phyloP scores from a whole-genome alignment of 805 yeast species.

The Teunomyces pallodes region DNA sequence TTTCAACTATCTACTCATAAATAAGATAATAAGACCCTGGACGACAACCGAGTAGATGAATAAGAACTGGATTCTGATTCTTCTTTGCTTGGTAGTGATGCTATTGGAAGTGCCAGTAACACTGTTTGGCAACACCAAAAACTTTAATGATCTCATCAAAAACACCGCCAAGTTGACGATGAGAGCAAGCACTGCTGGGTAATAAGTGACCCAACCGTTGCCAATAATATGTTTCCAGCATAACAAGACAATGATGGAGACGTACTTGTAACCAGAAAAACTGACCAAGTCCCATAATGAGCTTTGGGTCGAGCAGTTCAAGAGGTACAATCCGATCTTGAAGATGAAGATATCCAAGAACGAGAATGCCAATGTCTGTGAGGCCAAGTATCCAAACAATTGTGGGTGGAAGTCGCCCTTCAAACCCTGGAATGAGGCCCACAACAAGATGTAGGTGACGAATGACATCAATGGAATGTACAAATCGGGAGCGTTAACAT shows the following conservation, averaged over 20 bases:
- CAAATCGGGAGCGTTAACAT: constrained; percentile 92
- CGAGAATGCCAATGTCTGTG: constrained; percentile 82
- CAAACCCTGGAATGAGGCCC: constrained; percentile 83
- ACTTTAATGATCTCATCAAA: constrained; percentile 66
- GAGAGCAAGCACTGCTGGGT: constrained; percentile 31
- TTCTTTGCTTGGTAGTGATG: constrained; percentile 64
- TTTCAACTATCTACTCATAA: constrained; percentile 44
- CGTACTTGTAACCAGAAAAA: constrained; percentile 92
- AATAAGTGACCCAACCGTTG: constrained; percentile 32
- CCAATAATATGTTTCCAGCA: constrained; percentile 48
- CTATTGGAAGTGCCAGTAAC: constrained; percentile 44
- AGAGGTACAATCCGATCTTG: constrained; percentile 77
- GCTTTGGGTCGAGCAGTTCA: constrained; percentile 62
- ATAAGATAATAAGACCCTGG: constrained; percentile 74
- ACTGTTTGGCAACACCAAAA: constrained; percentile 60
- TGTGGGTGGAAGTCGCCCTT: constrained; percentile 92
- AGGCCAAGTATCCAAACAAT: constrained; percentile 79
- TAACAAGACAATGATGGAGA: constrained; percentile 64
- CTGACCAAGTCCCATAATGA: constrained; percentile 77
- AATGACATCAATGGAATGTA: constrained; percentile 94
- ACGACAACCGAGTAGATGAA: constrained; percentile 80
- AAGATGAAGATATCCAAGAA: constrained; percentile 72
- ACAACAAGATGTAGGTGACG: constrained; percentile 77
- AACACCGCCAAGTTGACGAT: constrained; percentile 52
- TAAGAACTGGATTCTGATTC: constrained; percentile 81